These are phyloP conservation scores for Aureobasidium uvarum DNA, from an alignment of 2,329 filamentous ascomycete genomes.

Conservation along the genomic window DNA sequence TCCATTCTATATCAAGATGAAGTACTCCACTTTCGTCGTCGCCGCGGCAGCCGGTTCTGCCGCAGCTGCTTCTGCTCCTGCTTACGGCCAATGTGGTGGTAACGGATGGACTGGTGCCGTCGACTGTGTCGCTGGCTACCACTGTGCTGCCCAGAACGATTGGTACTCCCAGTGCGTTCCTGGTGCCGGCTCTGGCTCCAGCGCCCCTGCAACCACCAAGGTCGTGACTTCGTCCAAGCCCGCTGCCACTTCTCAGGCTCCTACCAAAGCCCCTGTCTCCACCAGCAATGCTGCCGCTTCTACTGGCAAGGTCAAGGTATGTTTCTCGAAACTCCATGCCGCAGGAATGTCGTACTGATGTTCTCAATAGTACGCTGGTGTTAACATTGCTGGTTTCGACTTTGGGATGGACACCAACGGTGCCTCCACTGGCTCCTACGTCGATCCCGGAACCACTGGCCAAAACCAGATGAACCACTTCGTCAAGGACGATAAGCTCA, in stretches of 20 bases:
- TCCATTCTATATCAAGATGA: conserved; percentile 31
- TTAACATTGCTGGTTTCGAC: conserved; percentile 39
- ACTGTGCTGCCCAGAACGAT: conserved; percentile 33
- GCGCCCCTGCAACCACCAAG: background rate
- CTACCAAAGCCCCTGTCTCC: conserved; percentile 26
- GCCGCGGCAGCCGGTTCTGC: conserved; percentile 30
- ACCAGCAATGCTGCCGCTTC: conserved; percentile 20
- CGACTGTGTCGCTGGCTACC: conserved; percentile 37
- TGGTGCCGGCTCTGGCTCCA: conserved; percentile 26
- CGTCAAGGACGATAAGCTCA: conserved; percentile 52
- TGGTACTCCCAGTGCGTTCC: conserved; percentile 39
- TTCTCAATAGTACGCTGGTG: conserved; percentile 32
- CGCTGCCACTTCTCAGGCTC: background rate
- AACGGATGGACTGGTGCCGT: conserved; percentile 35
- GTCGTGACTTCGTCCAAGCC: conserved; percentile 1
- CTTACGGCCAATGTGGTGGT: conserved; percentile 33
- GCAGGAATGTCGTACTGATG: background rate
- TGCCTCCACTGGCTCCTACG: conserved; percentile 35
- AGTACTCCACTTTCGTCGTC: conserved; percentile 31
- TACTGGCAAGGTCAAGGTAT: conserved; percentile 32
- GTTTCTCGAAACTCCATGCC: background rate
- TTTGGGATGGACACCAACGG: conserved; percentile 43
- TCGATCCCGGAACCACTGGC: conserved; percentile 38
- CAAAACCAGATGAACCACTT: conserved; percentile 53
- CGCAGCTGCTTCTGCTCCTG: conserved; percentile 27